These are phyloP conservation scores for Penicillium arizonense DNA, from an alignment of 495 filamentous ascomycete genomes.

Conservation along the genomic window DNA sequence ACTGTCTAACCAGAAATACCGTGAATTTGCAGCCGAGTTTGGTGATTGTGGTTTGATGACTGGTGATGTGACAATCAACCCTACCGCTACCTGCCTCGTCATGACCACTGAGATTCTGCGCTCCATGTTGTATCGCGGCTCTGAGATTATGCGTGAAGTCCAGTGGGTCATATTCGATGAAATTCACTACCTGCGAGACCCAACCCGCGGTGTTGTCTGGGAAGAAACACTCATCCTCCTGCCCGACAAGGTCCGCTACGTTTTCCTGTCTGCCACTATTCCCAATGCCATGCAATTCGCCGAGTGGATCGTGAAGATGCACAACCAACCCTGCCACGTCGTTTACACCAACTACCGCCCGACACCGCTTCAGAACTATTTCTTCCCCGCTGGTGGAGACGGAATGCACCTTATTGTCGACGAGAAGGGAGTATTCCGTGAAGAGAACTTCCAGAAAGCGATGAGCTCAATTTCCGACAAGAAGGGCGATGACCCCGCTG, in stretches of 20 bases:
- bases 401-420: slow-evolving; percentile 95
- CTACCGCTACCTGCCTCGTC: slow-evolving; percentile 93
- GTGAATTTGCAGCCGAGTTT: slow-evolving; percentile 93
- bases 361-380: slow-evolving; percentile 94
- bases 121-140: slow-evolving; percentile 97
- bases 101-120: slow-evolving; percentile 99
- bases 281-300: slow-evolving; percentile 99
- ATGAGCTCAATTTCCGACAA: slow-evolving; percentile 88
- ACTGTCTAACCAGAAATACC: slow-evolving; percentile 96
- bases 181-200: slow-evolving; percentile 95
- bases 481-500: slow-evolving; percentile 78
- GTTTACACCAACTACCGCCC: slow-evolving; percentile 98
- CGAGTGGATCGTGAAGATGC: slow-evolving; percentile 97
- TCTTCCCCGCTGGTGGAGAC: slow-evolving; percentile 90
- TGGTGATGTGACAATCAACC: slow-evolving; percentile 98
- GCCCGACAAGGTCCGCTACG: slow-evolving; percentile 96
- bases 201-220: slow-evolving; percentile 86
- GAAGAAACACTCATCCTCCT: slow-evolving; percentile 97
- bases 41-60: slow-evolving; percentile 98
- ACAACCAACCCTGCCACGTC: slow-evolving; percentile 94
- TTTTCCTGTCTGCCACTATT: slow-evolving; percentile 98
- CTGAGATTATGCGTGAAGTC: slow-evolving; percentile 98
- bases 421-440: slow-evolving; percentile 91
- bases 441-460: slow-evolving; percentile 94
- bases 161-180: slow-evolving; percentile 98